Base-by-base conservation (phyloP, 2,329 filamentous ascomycete genomes). In the Tolypocladium ophioglossoides region DNA sequence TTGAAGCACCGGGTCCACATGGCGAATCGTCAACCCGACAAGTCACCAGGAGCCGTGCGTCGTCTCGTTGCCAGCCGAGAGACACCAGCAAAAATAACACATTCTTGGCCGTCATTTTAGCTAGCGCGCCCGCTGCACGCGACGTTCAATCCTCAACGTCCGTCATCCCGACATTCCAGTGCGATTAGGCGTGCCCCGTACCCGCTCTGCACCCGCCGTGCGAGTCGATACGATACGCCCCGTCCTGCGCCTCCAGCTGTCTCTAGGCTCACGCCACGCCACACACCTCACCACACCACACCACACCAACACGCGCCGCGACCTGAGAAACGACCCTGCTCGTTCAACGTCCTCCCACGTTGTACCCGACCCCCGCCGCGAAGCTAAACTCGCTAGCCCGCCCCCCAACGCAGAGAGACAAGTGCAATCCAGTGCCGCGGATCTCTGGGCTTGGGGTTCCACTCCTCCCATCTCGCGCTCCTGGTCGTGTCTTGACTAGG, bases 381-480 rank as follows among this genome's bases (percentile, higher is more conserved):
- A 24, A 14, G 53, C 56, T 53, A 59, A 52, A 56, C 59, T 64
- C 58, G 56, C 59, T 65, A 66, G 63, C 57, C 27, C 27, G n/a
- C 27, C 61, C 60, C 58, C 56, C 24, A 46, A 47, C 56, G 64
- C 54, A 63, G 56, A 64, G 54, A 64, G 56, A 60, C 60, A 62
- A 61, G 59, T 62, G 58, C 64, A 68, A 66, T 68, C 65, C 64
- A 68, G 64, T 63, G 61, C 62, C 59, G 62, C 61, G 64, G 63
- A 61, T 67, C 64, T 65, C 57, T 62, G 56, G 62, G 56, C 58
- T 58, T 3, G 49, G 49, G 50, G 49, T 48, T 61, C 65, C 61
- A 59, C 48, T 58, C 52, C 55, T 58, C 55, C 55, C 58, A 57
- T 58, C 56, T 56, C 41, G 55, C 53, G 52, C 40, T 39, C 22